Evolutionary conservation across 2,329 filamentous ascomycete species (phyloP), one percentile per base, ranked within the genome.

Genomic region (Paecilomyces dactylethromorphus): DNA sequence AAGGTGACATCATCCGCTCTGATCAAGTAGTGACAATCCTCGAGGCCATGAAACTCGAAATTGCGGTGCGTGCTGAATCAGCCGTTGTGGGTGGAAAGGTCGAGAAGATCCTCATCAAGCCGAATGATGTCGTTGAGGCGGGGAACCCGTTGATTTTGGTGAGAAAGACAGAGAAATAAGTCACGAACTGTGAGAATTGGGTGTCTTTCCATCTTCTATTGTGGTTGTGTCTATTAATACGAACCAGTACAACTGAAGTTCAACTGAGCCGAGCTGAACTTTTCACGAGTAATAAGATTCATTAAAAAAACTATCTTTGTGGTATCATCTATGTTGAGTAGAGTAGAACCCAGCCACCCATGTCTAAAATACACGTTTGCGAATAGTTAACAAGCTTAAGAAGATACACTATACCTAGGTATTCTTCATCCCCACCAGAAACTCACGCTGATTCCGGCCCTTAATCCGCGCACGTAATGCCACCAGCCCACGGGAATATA

Each of bases 401-500:
- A 22, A 58, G 53, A 54, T 53, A n/a, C 21, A 53, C n/a, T 11
- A 51, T 24, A 26, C 52, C n/a, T 29, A 29, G 13, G 39, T 11
- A 21, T 31, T 2, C n/a, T 45, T 74, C 68, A 83, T 62, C 90
- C 89, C 89, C 91, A 99, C 94, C 94, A 99, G 70, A 97, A 97
- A 70, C 92, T 97, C 12, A 97, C 92, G 65, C 92, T 97, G 69
- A 96, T 92, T 69, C 93, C 96, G 21, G 90, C 85, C 58, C 86
- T 91, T 68, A 97, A 71, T 55, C 91, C 91, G 60, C 90, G 82
- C 3, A 97, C 90, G 74, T 97, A 97, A 78, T 99, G 94, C 94
- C 94, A 99, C 93, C 94, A 99, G 0, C 93, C 94, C 4, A 91
- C 82, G 0, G 94, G 94, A 56, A 99, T 90, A 71, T 96, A 94